phyloP scores from a whole-genome alignment of 495 filamentous ascomycete genomes.

The Penicillium salamii region DNA sequence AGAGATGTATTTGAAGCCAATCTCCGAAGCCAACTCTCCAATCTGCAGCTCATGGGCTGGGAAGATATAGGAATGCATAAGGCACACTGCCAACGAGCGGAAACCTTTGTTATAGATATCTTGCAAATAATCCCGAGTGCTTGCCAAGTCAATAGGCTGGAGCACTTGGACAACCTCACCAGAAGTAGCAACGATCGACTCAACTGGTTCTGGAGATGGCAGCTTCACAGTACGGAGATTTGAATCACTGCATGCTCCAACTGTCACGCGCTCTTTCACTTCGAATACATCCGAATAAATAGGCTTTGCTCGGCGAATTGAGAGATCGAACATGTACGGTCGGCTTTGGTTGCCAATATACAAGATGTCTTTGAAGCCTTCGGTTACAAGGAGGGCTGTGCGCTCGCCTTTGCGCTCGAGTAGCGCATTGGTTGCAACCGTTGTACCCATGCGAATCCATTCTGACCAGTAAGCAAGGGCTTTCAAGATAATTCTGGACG shows the following conservation, averaged over 20 bases:
- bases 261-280: conserved; percentile 17
- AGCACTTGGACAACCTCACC: conserved; percentile 71
- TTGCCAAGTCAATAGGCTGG: conserved; percentile 44
- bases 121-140: conserved; percentile 52
- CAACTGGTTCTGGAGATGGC: neutral
- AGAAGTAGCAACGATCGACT: conserved; percentile 48
- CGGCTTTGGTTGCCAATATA: conserved; percentile 18
- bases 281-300: conserved; percentile 13
- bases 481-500: neutral
- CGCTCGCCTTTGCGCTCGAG: conserved; percentile 19
- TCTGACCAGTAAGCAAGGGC: neutral
- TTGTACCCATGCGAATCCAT: conserved; percentile 20
- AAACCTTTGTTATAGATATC: conserved; percentile 60
- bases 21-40: conserved; percentile 62
- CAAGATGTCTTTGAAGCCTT: conserved; percentile 17
- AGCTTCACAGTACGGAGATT: conserved; percentile 37
- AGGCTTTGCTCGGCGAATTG: conserved; percentile 8
- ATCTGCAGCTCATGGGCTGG: conserved; percentile 70
- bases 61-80: conserved; percentile 82
- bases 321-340: conserved; percentile 18
- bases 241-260: conserved; percentile 11
- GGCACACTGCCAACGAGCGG: conserved; percentile 69
- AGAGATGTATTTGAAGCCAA: conserved; percentile 67
- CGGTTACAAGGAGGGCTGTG: conserved; percentile 12
- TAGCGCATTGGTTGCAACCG: conserved; percentile 20